Conservation (phyloP, 768 basidiomycete genomes). For the Suillus decipiens region DNA sequence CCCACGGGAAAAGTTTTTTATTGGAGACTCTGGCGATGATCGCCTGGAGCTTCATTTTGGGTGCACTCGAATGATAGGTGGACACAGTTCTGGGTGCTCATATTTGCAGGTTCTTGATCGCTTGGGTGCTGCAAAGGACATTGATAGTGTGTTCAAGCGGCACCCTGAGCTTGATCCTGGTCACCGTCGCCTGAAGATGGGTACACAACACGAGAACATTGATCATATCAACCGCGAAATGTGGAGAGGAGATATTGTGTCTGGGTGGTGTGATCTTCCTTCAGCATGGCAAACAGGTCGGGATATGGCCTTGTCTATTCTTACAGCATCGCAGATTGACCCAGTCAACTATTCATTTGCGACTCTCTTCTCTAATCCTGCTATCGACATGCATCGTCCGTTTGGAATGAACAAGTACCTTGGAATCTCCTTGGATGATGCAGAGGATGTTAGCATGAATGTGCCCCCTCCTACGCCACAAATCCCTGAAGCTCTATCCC, state of each 20-base stretch:
- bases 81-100: conserved; percentile 21
- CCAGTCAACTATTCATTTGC: neutral
- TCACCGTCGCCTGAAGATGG: conserved; percentile 19
- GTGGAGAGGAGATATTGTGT: conserved; percentile 3
- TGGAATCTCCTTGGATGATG: neutral
- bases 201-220: conserved; percentile 15
- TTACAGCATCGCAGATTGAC: neutral
- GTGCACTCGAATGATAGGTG: conserved; percentile 22
- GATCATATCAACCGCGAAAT: conserved; percentile 12
- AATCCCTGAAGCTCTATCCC: too few relatives aligned
- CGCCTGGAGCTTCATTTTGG: conserved; percentile 32
- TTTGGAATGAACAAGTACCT: neutral
- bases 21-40: conserved; percentile 32
- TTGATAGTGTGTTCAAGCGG: too few relatives aligned
- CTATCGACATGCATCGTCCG: neutral
- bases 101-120: neutral
- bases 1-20: neutral
- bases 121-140: too few relatives aligned
- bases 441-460: neutral
- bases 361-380: neutral
- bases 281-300: neutral
- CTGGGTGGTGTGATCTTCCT: neutral
- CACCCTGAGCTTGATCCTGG: conserved; percentile 9
- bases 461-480: too few relatives aligned
- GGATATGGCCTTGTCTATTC: neutral